Evolutionary conservation across 202 grass and related monocot genomes (phyloP), one percentile per base, ranked within the genome.

Genomic region (Bolboschoenoplectus hybrid): DNA sequence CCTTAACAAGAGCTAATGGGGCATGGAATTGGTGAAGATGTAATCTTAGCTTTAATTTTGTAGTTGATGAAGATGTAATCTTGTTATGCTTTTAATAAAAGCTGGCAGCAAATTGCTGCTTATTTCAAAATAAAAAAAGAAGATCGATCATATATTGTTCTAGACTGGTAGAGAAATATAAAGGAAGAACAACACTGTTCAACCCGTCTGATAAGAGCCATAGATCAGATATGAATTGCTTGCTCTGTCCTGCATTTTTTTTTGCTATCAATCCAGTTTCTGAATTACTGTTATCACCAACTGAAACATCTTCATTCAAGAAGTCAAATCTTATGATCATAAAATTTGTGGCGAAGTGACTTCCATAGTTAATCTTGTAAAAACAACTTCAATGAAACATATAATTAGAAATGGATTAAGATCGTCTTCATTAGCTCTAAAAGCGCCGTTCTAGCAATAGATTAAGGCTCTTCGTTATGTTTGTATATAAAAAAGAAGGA

Each of bases 1-100:
- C 60, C n/a, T 20, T 62, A 7, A 20, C 5, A 44, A 45, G 39
- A 45, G 14, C 14, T 70, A n/a, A 69, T 69, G 9, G 36, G n/a
- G 46, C 71, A 74, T 51, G 17, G 40, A 73, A 49, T 20, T 49
- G 69, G 69, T 47, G n/a, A n/a, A n/a, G n/a, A n/a, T n/a, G n/a
- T n/a, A n/a, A 26, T 26, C 26, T 26, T 26, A 26, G 26, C 26
- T 26, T 26, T 26, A 26, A 26, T 26, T 26, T 26, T 26, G 26
- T 26, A 26, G 26, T 26, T 26, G 26, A 26, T 26, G 26, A 26
- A 0, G 26, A 26, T 26, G 26, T 26, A 26, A 26, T 26, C 26
- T 26, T 26, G 26, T 26, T 26, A 26, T 26, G 26, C 26, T 26
- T 26, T 26, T 26, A 0, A 26, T 0, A 26, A 26, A 26, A 26